Conservation (phyloP, 1,284 basidiomycete genomes). For the Cystobasidium pallidum region DNA sequence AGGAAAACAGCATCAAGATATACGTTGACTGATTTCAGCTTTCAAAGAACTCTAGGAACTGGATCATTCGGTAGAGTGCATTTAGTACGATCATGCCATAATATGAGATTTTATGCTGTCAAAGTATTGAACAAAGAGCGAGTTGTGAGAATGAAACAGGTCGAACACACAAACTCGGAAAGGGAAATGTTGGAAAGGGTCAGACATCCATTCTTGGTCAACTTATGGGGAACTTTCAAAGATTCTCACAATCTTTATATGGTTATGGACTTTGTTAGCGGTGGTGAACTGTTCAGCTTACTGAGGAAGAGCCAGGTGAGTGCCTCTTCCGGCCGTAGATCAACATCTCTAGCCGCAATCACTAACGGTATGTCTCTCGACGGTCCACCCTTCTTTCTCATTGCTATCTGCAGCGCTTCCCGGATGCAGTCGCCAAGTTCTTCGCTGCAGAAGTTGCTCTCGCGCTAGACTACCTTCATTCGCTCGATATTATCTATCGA, state of each 20-base stretch:
- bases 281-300: conserved; percentile 92
- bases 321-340: too few species aligned
- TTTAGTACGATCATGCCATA: conserved; percentile 87
- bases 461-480: conserved; percentile 90
- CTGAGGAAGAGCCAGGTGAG: conserved; percentile 79
- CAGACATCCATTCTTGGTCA: conserved; percentile 95
- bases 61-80: conserved; percentile 95
- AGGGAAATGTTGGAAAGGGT: conserved; percentile 85
- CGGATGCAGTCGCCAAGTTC: conserved; percentile 98
- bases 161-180: conserved; percentile 97
- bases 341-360: too few species aligned
- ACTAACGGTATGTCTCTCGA: too few species aligned
- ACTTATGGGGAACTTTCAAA: conserved; percentile 97
- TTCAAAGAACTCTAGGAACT: conserved; percentile 71
- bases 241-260: conserved; percentile 93
- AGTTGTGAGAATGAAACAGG: conserved; percentile 93
- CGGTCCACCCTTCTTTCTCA: background rate
- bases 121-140: conserved; percentile 94
- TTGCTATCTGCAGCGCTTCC: conserved; percentile 72
- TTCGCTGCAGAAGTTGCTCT: conserved; percentile 97
- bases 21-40: conserved; percentile 60
- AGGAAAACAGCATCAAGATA: conserved; percentile 61
- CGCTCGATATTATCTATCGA: conserved; percentile 90
- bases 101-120: conserved; percentile 89
- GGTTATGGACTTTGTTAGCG: conserved; percentile 99